phyloP scores from a whole-genome alignment of 768 basidiomycete genomes.

The Tephrocybe sp. region DNA sequence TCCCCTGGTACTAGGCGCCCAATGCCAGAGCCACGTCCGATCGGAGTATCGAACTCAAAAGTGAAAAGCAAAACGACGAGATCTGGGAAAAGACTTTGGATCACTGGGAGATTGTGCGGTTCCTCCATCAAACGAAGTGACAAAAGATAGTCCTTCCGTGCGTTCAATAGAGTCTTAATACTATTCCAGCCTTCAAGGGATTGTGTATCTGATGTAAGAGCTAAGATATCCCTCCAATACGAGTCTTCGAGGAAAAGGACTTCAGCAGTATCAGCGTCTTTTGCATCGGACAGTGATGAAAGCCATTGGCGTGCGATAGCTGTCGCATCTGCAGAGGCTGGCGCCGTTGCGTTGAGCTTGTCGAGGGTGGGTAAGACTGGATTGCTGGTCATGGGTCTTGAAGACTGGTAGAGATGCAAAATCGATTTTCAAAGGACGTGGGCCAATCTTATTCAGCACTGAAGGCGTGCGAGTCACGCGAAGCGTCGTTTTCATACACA shows the following conservation, averaged over 20 bases:
- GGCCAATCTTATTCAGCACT: no score
- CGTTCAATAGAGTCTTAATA: slow-evolving; percentile 7
- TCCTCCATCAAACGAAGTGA: slow-evolving; percentile 8
- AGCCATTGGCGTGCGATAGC: slow-evolving; percentile 22
- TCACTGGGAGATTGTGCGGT: slow-evolving; percentile 6
- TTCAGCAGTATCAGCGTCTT: slow-evolving; percentile 1
- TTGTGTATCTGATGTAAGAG: slow-evolving; percentile 15
- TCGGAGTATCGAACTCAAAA: slow-evolving; percentile 48
- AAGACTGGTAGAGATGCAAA: no score
- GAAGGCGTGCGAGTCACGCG: no score
- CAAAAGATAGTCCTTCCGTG: slow-evolving; percentile 1
- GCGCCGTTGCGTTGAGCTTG: slow-evolving; percentile 10
- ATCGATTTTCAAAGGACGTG: no score
- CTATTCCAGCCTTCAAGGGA: slow-evolving; percentile 12
- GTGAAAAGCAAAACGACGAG: slow-evolving; percentile 9
- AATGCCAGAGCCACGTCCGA: slow-evolving; percentile 45
- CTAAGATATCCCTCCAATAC: slow-evolving; percentile 15
- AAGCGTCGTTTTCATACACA: no score
- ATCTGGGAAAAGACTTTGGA: slow-evolving; percentile 13
- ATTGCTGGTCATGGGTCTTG: background rate
- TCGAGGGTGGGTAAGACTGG: slow-evolving; percentile 12
- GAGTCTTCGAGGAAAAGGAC: slow-evolving; percentile 10
- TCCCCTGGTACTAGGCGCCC: slow-evolving; percentile 49
- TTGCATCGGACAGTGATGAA: slow-evolving; percentile 13
- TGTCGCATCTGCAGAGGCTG: slow-evolving; percentile 4